A percentile compares a stretch with the other conserved stretches of the same genome.
Evolutionary conservation across 352 stramenopile species (phyloP).

Genomic region (Globisporangium orthogonon): DNA sequence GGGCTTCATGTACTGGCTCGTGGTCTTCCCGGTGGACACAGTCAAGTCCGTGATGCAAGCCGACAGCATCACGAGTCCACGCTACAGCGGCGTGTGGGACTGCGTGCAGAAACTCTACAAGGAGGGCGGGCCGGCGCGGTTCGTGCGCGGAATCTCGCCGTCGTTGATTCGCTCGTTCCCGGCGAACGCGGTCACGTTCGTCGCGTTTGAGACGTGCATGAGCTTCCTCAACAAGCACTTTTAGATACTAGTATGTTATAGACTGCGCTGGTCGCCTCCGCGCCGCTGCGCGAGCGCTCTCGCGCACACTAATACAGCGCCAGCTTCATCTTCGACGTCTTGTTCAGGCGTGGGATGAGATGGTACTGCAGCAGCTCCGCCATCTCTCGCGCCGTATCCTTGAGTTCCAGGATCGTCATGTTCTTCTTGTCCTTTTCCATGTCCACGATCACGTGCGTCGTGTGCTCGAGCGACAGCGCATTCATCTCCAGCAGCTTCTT

Average conservation of each 20-base stretch:
- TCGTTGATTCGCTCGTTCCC: slow-evolving; percentile 73
- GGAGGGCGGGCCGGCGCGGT: slow-evolving; percentile 56
- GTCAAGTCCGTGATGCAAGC: slow-evolving; percentile 82
- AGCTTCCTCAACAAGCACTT: slow-evolving; percentile 71
- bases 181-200: slow-evolving; percentile 81
- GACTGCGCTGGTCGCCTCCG: slow-evolving; percentile 1
- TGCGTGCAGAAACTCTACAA: slow-evolving; percentile 60
- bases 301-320: slow-evolving; percentile 50
- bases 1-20: slow-evolving; percentile 82
- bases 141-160: slow-evolving; percentile 76
- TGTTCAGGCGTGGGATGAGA: slow-evolving; percentile 53
- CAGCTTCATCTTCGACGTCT: slow-evolving; percentile 63
- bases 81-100: slow-evolving; percentile 66
- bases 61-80: slow-evolving; percentile 61
- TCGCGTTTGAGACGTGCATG: slow-evolving; percentile 78
- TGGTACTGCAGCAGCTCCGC: slow-evolving; percentile 75
- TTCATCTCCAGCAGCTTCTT: slow-evolving; percentile 79
- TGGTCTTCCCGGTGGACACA: slow-evolving; percentile 76
- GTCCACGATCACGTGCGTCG: slow-evolving; percentile 73
- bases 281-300: background rate
- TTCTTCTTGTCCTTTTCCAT: slow-evolving; percentile 88
- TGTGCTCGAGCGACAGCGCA: slow-evolving; percentile 71
- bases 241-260: slow-evolving; percentile 22
- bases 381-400: slow-evolving; percentile 80
- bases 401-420: slow-evolving; percentile 76